These are phyloP conservation scores for Coleophoma crateriformis DNA, from an alignment of 2,329 filamentous ascomycete genomes.

Conservation along the genomic window DNA sequence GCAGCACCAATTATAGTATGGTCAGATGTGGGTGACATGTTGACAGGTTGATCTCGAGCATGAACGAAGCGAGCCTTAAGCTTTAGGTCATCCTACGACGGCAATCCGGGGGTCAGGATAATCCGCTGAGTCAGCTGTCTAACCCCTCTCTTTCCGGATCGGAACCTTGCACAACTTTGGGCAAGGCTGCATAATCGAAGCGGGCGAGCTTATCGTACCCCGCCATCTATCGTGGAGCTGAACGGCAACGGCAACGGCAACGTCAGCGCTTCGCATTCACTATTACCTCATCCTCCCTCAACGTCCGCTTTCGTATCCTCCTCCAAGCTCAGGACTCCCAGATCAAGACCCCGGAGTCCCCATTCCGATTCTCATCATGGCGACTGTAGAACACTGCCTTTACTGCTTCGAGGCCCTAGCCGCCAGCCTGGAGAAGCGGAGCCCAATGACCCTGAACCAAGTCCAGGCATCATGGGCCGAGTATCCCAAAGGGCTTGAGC, in stretches of 20 bases:
- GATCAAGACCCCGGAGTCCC: not conserved
- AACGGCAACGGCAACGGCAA: not conserved
- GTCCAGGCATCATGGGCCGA: conserved; percentile 60
- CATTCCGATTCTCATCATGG: conserved; percentile 51
- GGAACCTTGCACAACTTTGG: no score
- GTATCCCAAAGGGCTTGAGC: conserved; percentile 29
- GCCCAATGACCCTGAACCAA: conserved; percentile 59
- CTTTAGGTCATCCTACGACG: no score
- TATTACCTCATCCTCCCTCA: not conserved
- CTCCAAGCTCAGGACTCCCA: not conserved
- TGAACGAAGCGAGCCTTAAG: no score
- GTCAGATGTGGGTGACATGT: no score
- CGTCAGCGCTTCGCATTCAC: not conserved
- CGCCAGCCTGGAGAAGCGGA: conserved; percentile 66
- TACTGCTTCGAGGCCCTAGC: conserved; percentile 87
- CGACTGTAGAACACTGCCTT: conserved; percentile 77
- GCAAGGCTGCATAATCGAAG: no score
- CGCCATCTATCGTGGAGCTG: not conserved
- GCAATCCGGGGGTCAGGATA: no score
- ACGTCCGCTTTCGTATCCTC: not conserved
- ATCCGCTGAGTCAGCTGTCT: no score
- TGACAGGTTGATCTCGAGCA: no score
- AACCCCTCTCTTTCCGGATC: no score
- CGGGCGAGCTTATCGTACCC: no score
- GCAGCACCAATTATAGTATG: no score